Evolutionary conservation across 352 stramenopile species (phyloP).

Genomic region (Phytophthora syringae): DNA sequence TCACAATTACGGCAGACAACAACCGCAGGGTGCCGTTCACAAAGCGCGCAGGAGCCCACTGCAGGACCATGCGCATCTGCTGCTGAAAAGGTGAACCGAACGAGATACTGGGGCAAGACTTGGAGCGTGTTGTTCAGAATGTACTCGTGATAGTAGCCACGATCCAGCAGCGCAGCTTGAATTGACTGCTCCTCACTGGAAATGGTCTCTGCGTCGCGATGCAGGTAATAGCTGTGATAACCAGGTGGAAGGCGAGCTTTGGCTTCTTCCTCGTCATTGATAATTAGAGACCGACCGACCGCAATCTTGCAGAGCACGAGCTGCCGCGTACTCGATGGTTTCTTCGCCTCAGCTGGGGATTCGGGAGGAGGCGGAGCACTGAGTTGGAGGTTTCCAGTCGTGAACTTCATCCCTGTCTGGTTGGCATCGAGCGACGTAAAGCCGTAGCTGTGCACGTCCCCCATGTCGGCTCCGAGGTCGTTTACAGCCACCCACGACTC

Average conservation of each 20-base stretch:
- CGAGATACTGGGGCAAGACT: constrained; percentile 75
- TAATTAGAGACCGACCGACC: constrained; percentile 62
- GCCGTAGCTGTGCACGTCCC: constrained; percentile 56
- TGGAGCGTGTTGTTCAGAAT: constrained; percentile 67
- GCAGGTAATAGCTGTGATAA: constrained; percentile 80
- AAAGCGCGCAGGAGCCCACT: constrained; percentile 58
- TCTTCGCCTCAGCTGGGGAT: constrained; percentile 19
- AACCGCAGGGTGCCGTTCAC: constrained; percentile 57
- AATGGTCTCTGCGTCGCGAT: constrained; percentile 15
- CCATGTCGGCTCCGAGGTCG: constrained; percentile 65
- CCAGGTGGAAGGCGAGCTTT: constrained; percentile 51
- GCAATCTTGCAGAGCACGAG: constrained; percentile 81
- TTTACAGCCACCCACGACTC: constrained; percentile 81
- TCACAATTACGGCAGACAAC: constrained; percentile 71
- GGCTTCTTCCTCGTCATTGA: constrained; percentile 56
- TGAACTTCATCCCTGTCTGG: constrained; percentile 70
- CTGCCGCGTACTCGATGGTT: constrained; percentile 45
- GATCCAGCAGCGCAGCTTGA: constrained; percentile 33
- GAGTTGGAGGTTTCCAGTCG: constrained; percentile 61
- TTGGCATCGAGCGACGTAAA: constrained; percentile 56
- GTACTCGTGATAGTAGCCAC: constrained; percentile 77
- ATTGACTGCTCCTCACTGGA: constrained; percentile 14
- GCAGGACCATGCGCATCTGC: constrained; percentile 34
- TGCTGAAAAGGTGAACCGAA: constrained; percentile 61
- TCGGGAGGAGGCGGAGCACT: constrained; percentile 23